phyloP scores from a whole-genome alignment of 306 rosid genomes.

The Gastrolobium bilobum region DNA sequence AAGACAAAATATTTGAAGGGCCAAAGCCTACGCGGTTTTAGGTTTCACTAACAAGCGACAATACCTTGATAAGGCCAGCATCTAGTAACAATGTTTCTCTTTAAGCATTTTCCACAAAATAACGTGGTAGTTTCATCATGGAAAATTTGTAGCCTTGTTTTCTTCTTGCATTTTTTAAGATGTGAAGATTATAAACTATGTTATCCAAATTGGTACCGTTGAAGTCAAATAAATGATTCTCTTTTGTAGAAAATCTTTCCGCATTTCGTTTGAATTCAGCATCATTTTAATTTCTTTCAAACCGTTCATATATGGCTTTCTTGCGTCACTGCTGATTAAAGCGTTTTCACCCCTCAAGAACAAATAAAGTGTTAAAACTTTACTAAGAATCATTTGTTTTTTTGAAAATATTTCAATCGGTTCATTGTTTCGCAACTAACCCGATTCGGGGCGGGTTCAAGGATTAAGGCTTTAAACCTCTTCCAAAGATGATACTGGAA shows the following conservation, averaged over 20 bases:
- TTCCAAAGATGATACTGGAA: too few relatives aligned
- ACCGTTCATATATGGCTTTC: background rate
- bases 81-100: background rate
- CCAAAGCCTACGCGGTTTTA: conserved; percentile 23
- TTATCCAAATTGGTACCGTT: conserved; percentile 4
- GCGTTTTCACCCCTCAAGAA: background rate
- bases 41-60: background rate
- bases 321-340: conserved; percentile 3
- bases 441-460: too few relatives aligned
- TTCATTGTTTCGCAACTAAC: too few relatives aligned
- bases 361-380: background rate
- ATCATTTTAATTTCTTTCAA: background rate
- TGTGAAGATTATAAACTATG: background rate
- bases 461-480: too few relatives aligned
- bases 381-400: background rate
- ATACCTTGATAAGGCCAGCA: background rate
- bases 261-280: background rate
- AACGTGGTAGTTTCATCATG: conserved; percentile 47
- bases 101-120: conserved; percentile 40
- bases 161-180: background rate
- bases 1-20: background rate
- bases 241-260: background rate
- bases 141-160: conserved; percentile 35
- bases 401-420: too few relatives aligned
- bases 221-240: background rate